Evolutionary conservation across 1,284 basidiomycete genomes (phyloP), one percentile per base, ranked within the genome.

Genomic region (Ceratobasidium sp.): DNA sequence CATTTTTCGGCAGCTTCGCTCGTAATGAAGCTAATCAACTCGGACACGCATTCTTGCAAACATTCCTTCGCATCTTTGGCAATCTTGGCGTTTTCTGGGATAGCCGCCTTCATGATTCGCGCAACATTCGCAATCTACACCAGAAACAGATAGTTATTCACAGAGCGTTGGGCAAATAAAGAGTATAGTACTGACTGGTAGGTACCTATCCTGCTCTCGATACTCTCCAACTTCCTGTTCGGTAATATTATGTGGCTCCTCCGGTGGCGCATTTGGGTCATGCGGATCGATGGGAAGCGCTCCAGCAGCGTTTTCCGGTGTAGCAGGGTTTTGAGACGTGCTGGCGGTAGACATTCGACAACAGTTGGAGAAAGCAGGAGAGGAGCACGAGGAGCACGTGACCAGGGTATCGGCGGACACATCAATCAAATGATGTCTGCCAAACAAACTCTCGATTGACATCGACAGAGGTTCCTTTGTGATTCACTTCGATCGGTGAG

Each of bases 41-140:
- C 97, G 56, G 94, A 96, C 69, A 97, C 95, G 86, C 96, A 97
- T 86, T 97, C 96, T 85, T 98, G 97, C 64, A 98, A 95, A 85
- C 94, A 96, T 86, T 98, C 96, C 85, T 98, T 98, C 33, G 97
- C 95, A 86, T 98, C 97, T 85, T 97, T 97, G 2, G 96, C 95
- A 82, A 98, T 97, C 86, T 98, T 98, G 26, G 96, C 95, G n/a
- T 94, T 95, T 1, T 92, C 88, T 0, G 97, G 97, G 1, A 98
- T 91, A 2, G 94, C 89, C 49, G 91, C 88, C 84, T 98, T 98
- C 97, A 98, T 98, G 83, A 98, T 97, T 3, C 97, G 90, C 20
- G 95, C 93, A 15, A 98, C 96, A 84, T 98, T 98, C 70, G 97
- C 97, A 80, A 98, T 98, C 95, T 97, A 77, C 42, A 56, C 56